phyloP scores from a whole-genome alignment of 202 grass and related monocot species.

The Panicum virgatum region DNA sequence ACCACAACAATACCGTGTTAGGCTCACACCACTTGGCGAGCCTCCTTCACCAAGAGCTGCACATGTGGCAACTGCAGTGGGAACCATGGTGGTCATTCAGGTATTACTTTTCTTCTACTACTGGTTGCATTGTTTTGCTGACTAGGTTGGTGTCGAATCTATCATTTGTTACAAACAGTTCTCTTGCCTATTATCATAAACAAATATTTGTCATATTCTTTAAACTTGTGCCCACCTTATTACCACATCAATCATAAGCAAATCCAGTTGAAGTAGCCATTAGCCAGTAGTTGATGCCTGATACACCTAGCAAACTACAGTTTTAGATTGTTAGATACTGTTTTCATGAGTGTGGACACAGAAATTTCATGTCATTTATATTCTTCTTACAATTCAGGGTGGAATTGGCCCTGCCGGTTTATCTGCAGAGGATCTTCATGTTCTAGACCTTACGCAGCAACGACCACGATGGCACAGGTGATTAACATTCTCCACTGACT shows the following conservation, averaged over 20 bases:
- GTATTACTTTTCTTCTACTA: conserved; percentile 44
- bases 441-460: conserved; percentile 97
- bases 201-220: conserved; percentile 3
- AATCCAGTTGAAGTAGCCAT: conserved; percentile 21
- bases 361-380: conserved; percentile 16
- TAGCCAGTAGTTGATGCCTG: not conserved
- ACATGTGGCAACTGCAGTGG: conserved; percentile 98
- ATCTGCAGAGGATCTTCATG: conserved; percentile 99
- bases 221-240: not conserved
- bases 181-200: not conserved
- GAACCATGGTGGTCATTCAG: conserved; percentile 99
- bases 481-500: conserved; percentile 36
- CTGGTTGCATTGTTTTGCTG: not conserved
- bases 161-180: conserved; percentile 9
- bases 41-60: conserved; percentile 98
- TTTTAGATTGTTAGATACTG: not conserved
- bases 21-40: conserved; percentile 92
- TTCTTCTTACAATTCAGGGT: conserved; percentile 57
- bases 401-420: conserved; percentile 99
- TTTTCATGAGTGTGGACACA: not conserved
- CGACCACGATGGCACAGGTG: conserved; percentile 96
- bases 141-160: conserved; percentile 6
- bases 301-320: conserved; percentile 14
- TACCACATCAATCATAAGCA: not conserved
- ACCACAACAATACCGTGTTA: conserved; percentile 43